phyloP scores from a whole-genome alignment of 306 rosid genomes.

The Ammopiptanthus mongolicus region DNA sequence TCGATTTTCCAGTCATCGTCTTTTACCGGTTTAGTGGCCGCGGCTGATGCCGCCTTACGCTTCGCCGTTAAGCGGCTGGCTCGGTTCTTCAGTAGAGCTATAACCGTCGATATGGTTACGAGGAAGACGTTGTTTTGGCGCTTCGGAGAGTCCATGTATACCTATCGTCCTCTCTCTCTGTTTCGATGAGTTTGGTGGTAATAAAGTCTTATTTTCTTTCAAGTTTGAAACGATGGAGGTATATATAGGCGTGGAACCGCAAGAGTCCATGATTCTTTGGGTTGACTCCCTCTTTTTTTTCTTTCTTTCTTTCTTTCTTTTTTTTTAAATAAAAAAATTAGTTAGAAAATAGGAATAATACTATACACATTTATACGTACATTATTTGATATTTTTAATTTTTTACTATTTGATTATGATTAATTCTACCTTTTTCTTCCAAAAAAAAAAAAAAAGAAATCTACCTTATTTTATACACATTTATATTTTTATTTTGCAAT shows the following conservation, averaged over 20 bases:
- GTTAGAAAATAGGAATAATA: too few species aligned
- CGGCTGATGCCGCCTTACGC: slow-evolving; percentile 23
- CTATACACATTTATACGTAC: too few species aligned
- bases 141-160: slow-evolving; percentile 29
- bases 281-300: slow-evolving; percentile 14
- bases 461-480: too few species aligned
- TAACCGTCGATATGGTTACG: slow-evolving; percentile 33
- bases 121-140: slow-evolving; percentile 25
- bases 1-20: slow-evolving; percentile 13
- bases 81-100: slow-evolving; percentile 32
- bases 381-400: too few species aligned
- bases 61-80: slow-evolving; percentile 34
- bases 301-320: not conserved
- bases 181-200: too few species aligned
- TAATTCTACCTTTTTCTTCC: too few species aligned
- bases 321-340: too few species aligned
- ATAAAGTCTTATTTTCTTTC: too few species aligned
- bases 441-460: too few species aligned
- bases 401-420: too few species aligned
- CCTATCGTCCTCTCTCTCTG: not conserved
- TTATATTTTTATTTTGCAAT: too few species aligned
- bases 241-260: slow-evolving; percentile 18
- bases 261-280: slow-evolving; percentile 24
- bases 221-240: not conserved
- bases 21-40: not conserved